Evolutionary conservation across 352 stramenopile species (phyloP).

Genomic region (Phytophthora kernoviae): DNA sequence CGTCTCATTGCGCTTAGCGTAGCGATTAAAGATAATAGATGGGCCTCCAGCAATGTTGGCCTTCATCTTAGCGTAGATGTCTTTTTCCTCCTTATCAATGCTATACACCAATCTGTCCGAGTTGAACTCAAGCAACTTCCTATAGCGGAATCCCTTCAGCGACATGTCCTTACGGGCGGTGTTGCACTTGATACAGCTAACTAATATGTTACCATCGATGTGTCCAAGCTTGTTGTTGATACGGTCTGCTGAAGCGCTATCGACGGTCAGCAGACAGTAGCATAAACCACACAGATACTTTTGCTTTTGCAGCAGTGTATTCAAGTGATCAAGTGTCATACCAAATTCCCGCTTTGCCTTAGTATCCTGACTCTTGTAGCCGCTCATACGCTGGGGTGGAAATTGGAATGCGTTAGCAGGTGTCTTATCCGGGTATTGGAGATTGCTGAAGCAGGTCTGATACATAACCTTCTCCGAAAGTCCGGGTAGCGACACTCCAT

Average conservation of each 20-base stretch:
- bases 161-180: conserved; percentile 8
- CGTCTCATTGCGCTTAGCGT: conserved; percentile 13
- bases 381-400: background rate
- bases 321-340: no score
- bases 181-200: conserved; percentile 23
- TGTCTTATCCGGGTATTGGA: background rate
- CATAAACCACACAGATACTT: no score
- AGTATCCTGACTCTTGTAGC: no score
- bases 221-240: conserved; percentile 1
- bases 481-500: no score
- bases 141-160: conserved; percentile 11
- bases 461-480: no score
- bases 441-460: background rate
- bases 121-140: conserved; percentile 24
- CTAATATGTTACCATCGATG: conserved; percentile 7
- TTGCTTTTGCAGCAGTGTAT: no score
- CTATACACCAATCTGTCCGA: background rate
- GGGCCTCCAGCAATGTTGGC: background rate
- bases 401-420: conserved; percentile 1
- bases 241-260: background rate
- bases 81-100: background rate
- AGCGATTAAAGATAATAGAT: conserved; percentile 6
- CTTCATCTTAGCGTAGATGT: conserved; percentile 5
- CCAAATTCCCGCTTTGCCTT: no score
- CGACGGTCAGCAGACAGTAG: no score